Conservation (phyloP, 1,139 yeast species). For the Geotrichum cucujoidarum region DNA sequence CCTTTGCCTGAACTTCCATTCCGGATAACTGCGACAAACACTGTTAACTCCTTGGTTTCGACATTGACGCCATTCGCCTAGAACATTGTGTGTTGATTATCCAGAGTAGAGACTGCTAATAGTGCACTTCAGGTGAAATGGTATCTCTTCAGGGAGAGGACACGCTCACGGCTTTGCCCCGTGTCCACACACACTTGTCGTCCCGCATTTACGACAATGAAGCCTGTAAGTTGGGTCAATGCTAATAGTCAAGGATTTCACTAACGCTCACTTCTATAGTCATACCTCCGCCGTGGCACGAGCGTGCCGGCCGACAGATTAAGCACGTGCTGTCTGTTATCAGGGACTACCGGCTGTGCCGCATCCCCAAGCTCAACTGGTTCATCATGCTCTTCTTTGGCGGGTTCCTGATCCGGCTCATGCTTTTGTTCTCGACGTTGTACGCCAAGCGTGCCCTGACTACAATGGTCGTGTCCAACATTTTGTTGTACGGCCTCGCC, state of each 20-base stretch:
- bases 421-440: constrained; percentile 40
- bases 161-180: constrained; percentile 6
- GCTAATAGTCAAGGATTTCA: not conserved
- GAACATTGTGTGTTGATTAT: too few relatives aligned
- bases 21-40: too few relatives aligned
- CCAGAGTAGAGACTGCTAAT: too few relatives aligned
- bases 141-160: constrained; percentile 8
- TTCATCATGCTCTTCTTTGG: constrained; percentile 33
- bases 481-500: constrained; percentile 78
- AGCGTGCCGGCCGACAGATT: not conserved
- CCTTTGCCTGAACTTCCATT: too few relatives aligned
- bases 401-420: constrained; percentile 33
- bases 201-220: constrained; percentile 7
- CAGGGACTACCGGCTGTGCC: constrained; percentile 25
- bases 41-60: too few relatives aligned
- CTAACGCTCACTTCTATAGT: not conserved
- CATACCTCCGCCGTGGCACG: constrained; percentile 3
- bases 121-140: too few relatives aligned
- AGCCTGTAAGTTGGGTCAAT: not conserved
- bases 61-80: too few relatives aligned
- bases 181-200: not conserved
- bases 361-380: constrained; percentile 38
- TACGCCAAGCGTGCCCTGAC: constrained; percentile 63
- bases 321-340: not conserved
- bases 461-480: constrained; percentile 78